Base-by-base conservation (phyloP, 2,329 filamentous ascomycete genomes). In the Proliferodiscus dingleyae region DNA sequence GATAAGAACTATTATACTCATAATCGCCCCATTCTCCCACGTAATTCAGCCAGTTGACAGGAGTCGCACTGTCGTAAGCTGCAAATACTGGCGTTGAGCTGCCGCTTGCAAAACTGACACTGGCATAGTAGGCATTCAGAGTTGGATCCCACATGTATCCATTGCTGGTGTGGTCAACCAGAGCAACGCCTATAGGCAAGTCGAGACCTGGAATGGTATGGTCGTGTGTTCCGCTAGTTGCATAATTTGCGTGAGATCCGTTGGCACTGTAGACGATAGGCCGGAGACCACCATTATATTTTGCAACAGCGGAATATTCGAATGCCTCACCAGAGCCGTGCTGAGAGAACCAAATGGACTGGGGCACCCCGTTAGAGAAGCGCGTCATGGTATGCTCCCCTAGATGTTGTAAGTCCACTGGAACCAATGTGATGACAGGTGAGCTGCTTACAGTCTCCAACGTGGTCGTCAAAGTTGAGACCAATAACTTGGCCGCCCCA, bases 261-360 rank as follows among this genome's bases (percentile, higher is more conserved):
- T 71, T 71, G 2, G 82, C 83, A 22, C 79, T 82, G 63, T 83
- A 87, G 42, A 81, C 74, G 22, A 87, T 73, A 2, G 83, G 83
- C 71, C 78, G 65, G 2, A 42, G 8, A 52, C 79, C 78, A 22
- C 80, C 80, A 9, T 19, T 24, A 43, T 79, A 74, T 71, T 96
- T 96, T 68, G 95, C 87, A 10, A 96, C 77, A 0, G 89, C 89
- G n/a, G 84, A 75, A 71, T 85, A 97, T 16, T 81, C 81, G 60
- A 91, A 95, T 1, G 90, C 88, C 62, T 89, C 84, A 10, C 91
- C 91, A 49, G 85, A 68, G 47, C 85, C 83, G 62, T 97, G 91
- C 62, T 95, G 89, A 54, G 87, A 94, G 59, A 95, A 83, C 71
- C 89, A 96, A 50, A 96, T 79, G 40, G 83, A 81, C 49, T 85